A percentile compares a stretch with the other conserved stretches of the same genome.
Conservation (phyloP, 257 asterid genomes). For the Nicotiana paniculata region DNA sequence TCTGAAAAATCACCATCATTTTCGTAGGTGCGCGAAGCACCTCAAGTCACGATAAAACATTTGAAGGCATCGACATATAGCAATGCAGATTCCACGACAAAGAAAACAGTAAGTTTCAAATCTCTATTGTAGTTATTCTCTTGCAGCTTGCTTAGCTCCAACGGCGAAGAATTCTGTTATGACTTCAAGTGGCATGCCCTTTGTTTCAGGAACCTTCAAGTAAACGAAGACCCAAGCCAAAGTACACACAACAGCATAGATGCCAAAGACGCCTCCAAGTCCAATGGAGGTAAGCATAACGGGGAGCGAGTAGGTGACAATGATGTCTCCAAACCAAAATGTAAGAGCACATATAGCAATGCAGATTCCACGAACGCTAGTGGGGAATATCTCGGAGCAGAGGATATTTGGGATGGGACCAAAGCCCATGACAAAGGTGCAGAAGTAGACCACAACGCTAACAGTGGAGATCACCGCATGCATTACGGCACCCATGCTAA, state of each 20-base stretch:
- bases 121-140: not conserved
- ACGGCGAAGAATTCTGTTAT: conserved; percentile 81
- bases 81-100: not conserved
- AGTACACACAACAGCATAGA: conserved; percentile 61
- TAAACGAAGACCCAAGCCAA: conserved; percentile 67
- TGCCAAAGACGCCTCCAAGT: conserved; percentile 68
- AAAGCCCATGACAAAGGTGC: conserved; percentile 90
- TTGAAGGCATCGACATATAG: not conserved
- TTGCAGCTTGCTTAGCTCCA: conserved; percentile 56
- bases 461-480: conserved; percentile 74
- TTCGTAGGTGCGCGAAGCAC: not conserved
- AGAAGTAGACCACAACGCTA: conserved; percentile 80
- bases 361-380: conserved; percentile 91
- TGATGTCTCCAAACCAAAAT: conserved; percentile 80
- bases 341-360: conserved; percentile 93
- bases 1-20: not conserved
- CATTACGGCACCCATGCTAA: conserved; percentile 38
- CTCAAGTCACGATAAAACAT: not conserved
- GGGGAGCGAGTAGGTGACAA: conserved; percentile 69
- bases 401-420: conserved; percentile 98
- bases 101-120: not conserved
- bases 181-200: conserved; percentile 96
- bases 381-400: conserved; percentile 91
- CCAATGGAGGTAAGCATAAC: conserved; percentile 68
- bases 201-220: conserved; percentile 82